Evolutionary conservation across 139 green algal species (phyloP), one percentile per base, ranked within the genome.

Genomic region (Chlorella vulgaris): DNA sequence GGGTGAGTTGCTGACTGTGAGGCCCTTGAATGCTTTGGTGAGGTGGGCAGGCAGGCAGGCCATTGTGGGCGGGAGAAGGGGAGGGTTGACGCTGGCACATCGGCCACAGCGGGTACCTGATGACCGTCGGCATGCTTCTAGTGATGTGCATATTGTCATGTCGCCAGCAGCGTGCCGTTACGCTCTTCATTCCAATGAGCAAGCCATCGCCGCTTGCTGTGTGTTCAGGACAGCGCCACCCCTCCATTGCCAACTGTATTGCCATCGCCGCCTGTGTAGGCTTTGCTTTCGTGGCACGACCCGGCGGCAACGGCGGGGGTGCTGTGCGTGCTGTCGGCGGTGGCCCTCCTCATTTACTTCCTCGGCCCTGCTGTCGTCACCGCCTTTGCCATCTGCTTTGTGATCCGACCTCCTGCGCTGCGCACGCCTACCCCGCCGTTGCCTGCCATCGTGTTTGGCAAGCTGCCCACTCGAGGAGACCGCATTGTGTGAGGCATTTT

Each of bases 341-440:
- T 81, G 65, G 74, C 75, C 7, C 28, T 69, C 15, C 33, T 84
- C 21, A 73, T 84, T 29, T 65, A 74, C 43, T 3, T 80, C 18
- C 70, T 83, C 18, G 82, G 82, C 6, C 38, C 43, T 3, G 19
- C 69, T 40, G 50, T 63, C 3, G 42, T 83, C 47, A 40, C 83
- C 47, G 62, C 82, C 24, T 65, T 66, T 69, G 38, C 42, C 22
- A 50, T 86, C 18, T 86, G 61, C 75, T 83, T 78, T 31, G 10
- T 84, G 43, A 69, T 89, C 40, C 76, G 85, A 28, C 85, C 83
- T 4, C 85, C 85, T 2, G 33, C 51, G 29, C 58, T 89, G 85
- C 75, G 85, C 35, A 83, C 69, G 4, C 82, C 78, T 31, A 85
- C 69, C 13, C 81, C 85, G 2, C 66, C 85, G 2, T 42, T 74